Conservation (phyloP, 1,284 basidiomycete species). For the Boletus smithii region DNA sequence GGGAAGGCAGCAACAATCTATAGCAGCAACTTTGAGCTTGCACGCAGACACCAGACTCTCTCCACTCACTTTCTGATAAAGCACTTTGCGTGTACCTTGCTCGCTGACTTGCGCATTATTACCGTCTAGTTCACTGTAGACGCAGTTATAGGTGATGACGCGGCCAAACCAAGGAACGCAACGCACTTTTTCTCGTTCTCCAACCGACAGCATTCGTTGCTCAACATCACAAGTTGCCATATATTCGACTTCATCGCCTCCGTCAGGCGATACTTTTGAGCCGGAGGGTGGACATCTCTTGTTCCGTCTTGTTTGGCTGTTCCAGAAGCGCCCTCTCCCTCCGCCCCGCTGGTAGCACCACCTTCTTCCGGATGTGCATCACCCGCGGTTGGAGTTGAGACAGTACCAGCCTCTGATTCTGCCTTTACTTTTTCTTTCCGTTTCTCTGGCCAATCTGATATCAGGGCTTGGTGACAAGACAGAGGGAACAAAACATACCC, state of each 20-base stretch:
- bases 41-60: background rate
- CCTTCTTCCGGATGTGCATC: conserved; percentile 41
- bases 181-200: conserved; percentile 84
- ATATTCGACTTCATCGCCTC: conserved; percentile 72
- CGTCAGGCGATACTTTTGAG: conserved; percentile 69
- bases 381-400: conserved; percentile 33
- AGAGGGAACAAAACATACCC: conserved; percentile 43
- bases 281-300: conserved; percentile 55
- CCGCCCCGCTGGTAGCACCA: conserved; percentile 29
- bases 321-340: conserved; percentile 30
- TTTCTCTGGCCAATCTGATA: conserved; percentile 42
- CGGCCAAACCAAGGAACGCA: background rate
- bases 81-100: conserved; percentile 68
- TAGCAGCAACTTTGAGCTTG: background rate
- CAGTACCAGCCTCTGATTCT: conserved; percentile 39
- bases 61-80: conserved; percentile 66
- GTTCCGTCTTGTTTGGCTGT: conserved; percentile 34
- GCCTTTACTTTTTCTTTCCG: conserved; percentile 53
- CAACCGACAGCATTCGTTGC: conserved; percentile 75
- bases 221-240: conserved; percentile 75
- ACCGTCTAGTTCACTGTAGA: conserved; percentile 57
- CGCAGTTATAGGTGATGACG: background rate
- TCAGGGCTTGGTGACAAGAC: background rate
- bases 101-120: conserved; percentile 70
- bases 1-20: conserved; percentile 73